A percentile compares a stretch with the other conserved stretches of the same genome.
Evolutionary conservation across 805 yeast species (phyloP).

Genomic region (Hanseniaspora guilliermondii): DNA sequence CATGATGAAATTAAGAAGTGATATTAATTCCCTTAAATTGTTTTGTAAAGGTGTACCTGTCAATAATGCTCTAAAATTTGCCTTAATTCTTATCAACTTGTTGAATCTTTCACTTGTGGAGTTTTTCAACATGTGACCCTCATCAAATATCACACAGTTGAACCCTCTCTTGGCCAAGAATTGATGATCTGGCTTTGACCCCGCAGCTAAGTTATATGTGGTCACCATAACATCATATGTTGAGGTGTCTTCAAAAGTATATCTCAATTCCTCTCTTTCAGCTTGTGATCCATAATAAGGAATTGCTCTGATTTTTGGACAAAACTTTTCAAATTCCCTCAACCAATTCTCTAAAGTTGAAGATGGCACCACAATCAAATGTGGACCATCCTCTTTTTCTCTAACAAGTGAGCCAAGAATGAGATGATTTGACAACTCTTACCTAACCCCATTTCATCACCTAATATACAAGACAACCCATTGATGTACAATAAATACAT

Average conservation of each 20-base stretch:
- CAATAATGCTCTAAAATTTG: conserved; percentile 69
- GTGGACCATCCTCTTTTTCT: conserved; percentile 58
- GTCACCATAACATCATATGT: conserved; percentile 83
- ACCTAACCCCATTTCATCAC: conserved; percentile 98
- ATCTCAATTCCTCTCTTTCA: conserved; percentile 77
- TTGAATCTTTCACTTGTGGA: conserved; percentile 75
- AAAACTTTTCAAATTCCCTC: conserved; percentile 80
- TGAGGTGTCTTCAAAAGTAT: conserved; percentile 42
- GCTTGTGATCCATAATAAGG: conserved; percentile 85
- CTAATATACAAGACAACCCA: conserved; percentile 78
- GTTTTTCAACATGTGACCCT: conserved; percentile 93
- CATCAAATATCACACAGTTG: conserved; percentile 87
- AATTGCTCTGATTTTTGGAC: conserved; percentile 69
- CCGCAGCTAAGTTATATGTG: conserved; percentile 84
- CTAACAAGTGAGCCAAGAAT: conserved; percentile 73
- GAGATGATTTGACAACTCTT: conserved; percentile 94
- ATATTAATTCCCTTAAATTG: conserved; percentile 78
- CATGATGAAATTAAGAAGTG: conserved; percentile 78
- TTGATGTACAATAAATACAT: conserved; percentile 63
- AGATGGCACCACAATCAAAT: conserved; percentile 87
- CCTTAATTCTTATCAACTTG: conserved; percentile 73
- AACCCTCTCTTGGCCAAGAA: conserved; percentile 65
- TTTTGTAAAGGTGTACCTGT: conserved; percentile 98
- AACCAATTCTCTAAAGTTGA: conserved; percentile 97
- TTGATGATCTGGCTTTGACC: conserved; percentile 66